These are phyloP conservation scores for Gossypium bickii DNA, from an alignment of 345 rosid species.

Conservation along the genomic window DNA sequence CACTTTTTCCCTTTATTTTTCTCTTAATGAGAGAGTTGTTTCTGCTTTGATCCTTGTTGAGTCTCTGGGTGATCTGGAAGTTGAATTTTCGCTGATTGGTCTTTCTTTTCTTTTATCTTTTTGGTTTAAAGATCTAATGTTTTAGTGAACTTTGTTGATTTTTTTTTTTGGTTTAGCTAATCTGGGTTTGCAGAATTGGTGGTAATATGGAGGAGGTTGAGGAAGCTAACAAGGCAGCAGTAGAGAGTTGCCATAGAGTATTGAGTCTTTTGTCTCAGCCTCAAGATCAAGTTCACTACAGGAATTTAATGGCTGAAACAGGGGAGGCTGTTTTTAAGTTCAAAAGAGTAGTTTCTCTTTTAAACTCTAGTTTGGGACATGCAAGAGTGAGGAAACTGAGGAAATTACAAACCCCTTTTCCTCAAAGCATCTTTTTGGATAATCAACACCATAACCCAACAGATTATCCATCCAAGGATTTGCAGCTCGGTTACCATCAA, in stretches of 20 bases:
- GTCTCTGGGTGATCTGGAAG: constrained; percentile 16
- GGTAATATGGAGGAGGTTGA: constrained; percentile 82
- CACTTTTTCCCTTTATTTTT: constrained; percentile 6
- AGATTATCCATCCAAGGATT: constrained; percentile 37
- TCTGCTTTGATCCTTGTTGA: constrained; percentile 12
- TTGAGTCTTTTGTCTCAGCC: constrained; percentile 52
- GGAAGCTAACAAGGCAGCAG: constrained; percentile 78
- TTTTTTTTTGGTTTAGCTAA: constrained; percentile 17
- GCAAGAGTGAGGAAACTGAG: constrained; percentile 79
- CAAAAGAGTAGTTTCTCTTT: constrained; percentile 72
- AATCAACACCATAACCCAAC: constrained; percentile 31
- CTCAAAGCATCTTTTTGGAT: constrained; percentile 58
- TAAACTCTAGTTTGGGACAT: constrained; percentile 74
- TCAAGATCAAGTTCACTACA: constrained; percentile 55
- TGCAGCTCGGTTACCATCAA: constrained; percentile 37
- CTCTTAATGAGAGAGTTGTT: background rate
- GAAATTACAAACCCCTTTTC: constrained; percentile 43
- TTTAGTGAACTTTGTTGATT: constrained; percentile 18
- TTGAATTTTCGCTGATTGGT: constrained; percentile 34
- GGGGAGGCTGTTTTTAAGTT: constrained; percentile 85
- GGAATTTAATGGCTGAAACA: constrained; percentile 62
- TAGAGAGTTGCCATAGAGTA: constrained; percentile 85
- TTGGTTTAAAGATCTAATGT: constrained; percentile 11
- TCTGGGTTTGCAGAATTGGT: constrained; percentile 22
- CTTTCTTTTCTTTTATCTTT: constrained; percentile 13